Evolutionary conservation across 2,329 filamentous ascomycete genomes (phyloP).

Genomic region (Rhexocercosporidium sp.): DNA sequence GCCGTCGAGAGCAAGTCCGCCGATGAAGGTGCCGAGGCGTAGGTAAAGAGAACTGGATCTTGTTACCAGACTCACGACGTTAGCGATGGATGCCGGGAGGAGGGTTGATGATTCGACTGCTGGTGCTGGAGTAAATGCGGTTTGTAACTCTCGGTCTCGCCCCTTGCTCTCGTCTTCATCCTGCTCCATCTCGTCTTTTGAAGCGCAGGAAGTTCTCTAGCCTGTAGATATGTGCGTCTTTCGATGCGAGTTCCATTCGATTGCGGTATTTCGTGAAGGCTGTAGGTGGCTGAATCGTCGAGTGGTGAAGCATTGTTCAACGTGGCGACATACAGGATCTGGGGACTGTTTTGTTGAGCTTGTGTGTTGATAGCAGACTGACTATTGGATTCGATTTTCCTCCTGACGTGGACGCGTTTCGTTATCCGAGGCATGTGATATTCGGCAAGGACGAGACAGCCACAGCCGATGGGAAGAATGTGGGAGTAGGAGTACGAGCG

Average conservation of each 20-base stretch:
- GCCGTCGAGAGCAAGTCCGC: constrained; percentile 44
- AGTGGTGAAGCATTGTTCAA: constrained; percentile 16
- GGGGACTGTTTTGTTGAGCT: constrained; percentile 22
- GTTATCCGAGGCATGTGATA: constrained; percentile 36
- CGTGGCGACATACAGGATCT: constrained; percentile 16
- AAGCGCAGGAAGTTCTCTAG: neutral
- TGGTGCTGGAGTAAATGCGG: constrained; percentile 1
- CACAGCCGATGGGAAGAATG: neutral
- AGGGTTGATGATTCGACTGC: constrained; percentile 49
- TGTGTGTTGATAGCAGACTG: constrained; percentile 71
- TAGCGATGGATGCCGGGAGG: constrained; percentile 62
- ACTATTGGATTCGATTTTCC: constrained; percentile 53
- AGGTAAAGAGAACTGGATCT: constrained; percentile 60
- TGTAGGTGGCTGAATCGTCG: neutral
- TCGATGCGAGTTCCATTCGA: constrained; percentile 14
- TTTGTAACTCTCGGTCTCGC: constrained; percentile 7
- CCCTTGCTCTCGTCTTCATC: constrained; percentile 32
- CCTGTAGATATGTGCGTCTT: neutral
- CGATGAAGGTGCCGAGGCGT: constrained; percentile 45
- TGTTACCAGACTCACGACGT: constrained; percentile 63
- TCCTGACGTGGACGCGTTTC: constrained; percentile 26
- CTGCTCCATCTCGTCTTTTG: constrained; percentile 33
- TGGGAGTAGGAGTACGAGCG: neutral
- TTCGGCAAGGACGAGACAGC: constrained; percentile 6
- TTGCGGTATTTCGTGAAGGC: neutral